Percentiles rank a stretch among this genome's conserved stretches.
phyloP scores from a whole-genome alignment of 176 grass and related monocot genomes.

The Eragrostis nindensis region DNA sequence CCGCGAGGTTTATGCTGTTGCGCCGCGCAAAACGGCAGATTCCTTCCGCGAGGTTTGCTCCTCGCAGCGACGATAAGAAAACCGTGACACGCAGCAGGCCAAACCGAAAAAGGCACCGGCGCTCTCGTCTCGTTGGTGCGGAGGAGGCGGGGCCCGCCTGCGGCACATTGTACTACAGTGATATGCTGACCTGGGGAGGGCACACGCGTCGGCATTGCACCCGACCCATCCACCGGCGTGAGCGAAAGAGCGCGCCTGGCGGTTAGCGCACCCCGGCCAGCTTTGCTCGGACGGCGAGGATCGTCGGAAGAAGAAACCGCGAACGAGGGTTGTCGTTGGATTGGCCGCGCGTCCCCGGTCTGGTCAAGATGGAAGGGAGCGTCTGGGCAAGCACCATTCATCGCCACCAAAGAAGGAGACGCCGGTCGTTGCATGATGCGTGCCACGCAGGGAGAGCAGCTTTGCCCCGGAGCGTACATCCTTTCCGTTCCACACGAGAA shows the following conservation, averaged over 20 bases:
- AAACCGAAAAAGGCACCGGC: neutral
- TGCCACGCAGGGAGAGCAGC: neutral
- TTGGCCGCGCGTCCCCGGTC: neutral
- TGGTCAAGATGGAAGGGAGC: conserved; percentile 1
- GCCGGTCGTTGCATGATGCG: neutral
- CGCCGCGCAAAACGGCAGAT: neutral
- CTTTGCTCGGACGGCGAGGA: neutral
- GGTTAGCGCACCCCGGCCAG: neutral
- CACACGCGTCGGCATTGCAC: neutral
- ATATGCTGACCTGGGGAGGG: neutral
- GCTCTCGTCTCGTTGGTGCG: neutral
- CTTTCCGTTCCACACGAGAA: neutral
- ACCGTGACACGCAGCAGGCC: neutral
- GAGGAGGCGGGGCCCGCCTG: neutral
- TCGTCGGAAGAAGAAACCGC: neutral
- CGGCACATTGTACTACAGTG: neutral
- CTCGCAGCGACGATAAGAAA: neutral
- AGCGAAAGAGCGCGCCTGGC: neutral
- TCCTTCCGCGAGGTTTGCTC: neutral
- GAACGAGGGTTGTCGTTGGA: neutral
- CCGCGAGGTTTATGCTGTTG: neutral
- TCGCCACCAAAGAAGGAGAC: neutral
- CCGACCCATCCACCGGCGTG: neutral
- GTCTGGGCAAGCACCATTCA: no score
- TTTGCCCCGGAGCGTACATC: neutral